Conservation (phyloP, 306 rosid genomes). For the Pyrus pyrifolia region DNA sequence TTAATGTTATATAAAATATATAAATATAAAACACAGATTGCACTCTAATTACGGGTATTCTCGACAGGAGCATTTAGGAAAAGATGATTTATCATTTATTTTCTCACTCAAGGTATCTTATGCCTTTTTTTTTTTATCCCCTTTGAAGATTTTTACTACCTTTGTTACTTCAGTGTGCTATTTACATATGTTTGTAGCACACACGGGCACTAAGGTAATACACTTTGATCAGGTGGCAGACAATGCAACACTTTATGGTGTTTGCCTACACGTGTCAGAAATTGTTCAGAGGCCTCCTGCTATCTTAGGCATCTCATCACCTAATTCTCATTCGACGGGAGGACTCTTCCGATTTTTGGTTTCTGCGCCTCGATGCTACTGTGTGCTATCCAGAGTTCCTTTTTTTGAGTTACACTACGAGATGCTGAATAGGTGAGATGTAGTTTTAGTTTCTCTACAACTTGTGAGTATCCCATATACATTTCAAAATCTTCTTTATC, state of each 20-base stretch:
- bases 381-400: slow-evolving; percentile 79
- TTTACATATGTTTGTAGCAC: background rate
- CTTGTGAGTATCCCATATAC: background rate
- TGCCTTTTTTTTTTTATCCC: background rate
- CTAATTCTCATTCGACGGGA: slow-evolving; percentile 47
- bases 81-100: slow-evolving; percentile 81
- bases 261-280: slow-evolving; percentile 88
- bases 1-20: slow-evolving; percentile 7
- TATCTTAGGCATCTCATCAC: slow-evolving; percentile 53
- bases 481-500: background rate
- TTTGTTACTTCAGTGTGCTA: background rate
- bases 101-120: slow-evolving; percentile 78
- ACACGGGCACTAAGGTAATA: slow-evolving; percentile 28
- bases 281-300: slow-evolving; percentile 96
- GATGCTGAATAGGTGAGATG: slow-evolving; percentile 79
- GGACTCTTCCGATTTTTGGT: slow-evolving; percentile 74
- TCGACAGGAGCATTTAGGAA: slow-evolving; percentile 78
- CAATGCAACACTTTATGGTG: slow-evolving; percentile 84
- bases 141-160: background rate
- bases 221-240: slow-evolving; percentile 65
- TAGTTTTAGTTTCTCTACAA: background rate
- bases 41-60: slow-evolving; percentile 8
- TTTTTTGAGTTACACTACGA: slow-evolving; percentile 89
- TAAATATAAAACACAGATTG: slow-evolving; percentile 7
- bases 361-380: slow-evolving; percentile 96